Percentiles rank a stretch among this genome's conserved stretches.
Evolutionary conservation across 768 basidiomycete genomes (phyloP).

Genomic region (Serendipita sp.): DNA sequence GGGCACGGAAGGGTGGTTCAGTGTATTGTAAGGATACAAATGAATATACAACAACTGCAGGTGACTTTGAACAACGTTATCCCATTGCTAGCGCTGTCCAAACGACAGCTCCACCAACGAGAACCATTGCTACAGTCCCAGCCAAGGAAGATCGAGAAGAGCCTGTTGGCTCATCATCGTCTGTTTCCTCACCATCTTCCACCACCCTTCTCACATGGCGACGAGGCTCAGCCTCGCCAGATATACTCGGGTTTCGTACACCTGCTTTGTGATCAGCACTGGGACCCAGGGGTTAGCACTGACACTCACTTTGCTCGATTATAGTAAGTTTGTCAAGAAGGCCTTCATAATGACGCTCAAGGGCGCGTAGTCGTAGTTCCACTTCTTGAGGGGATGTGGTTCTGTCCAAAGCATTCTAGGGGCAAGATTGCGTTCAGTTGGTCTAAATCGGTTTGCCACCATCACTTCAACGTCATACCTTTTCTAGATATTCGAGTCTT

Average conservation of each 20-base stretch:
- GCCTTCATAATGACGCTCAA: background rate
- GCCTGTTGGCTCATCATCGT: background rate
- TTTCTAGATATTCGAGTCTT: background rate
- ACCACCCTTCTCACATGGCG: background rate
- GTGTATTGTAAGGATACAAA: background rate
- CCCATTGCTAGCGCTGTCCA: background rate
- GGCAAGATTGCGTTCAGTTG: too few species aligned
- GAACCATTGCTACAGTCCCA: background rate
- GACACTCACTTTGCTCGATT: background rate
- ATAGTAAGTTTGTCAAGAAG: background rate
- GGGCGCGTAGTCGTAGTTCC: background rate
- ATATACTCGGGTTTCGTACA: background rate
- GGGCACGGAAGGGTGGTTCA: background rate
- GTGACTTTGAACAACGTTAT: background rate
- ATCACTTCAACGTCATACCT: background rate
- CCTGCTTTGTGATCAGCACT: background rate
- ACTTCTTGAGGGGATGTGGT: background rate
- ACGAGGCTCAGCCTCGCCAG: background rate
- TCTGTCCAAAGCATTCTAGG: background rate
- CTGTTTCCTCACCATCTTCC: background rate
- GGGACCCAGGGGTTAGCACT: background rate
- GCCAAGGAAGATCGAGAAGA: background rate
- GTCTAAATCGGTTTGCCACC: too few species aligned
- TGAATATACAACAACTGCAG: background rate
- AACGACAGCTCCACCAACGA: background rate